A percentile compares a stretch with the other conserved stretches of the same genome.
phyloP scores from a whole-genome alignment of 257 asterid species.

The Penstemon davidsonii region DNA sequence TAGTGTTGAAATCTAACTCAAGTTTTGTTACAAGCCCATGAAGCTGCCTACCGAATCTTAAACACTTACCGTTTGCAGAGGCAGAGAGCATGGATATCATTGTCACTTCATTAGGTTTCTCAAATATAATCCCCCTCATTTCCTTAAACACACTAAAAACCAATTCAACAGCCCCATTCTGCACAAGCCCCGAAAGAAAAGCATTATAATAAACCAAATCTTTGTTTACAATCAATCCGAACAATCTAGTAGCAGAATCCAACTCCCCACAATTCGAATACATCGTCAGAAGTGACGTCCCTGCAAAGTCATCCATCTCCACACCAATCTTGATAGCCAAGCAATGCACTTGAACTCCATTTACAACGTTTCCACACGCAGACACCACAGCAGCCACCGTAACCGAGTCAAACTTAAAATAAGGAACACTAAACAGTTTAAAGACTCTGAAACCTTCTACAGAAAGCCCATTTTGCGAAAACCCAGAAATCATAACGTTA shows the following conservation, averaged over 20 bases:
- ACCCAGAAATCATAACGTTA: slow-evolving; percentile 76
- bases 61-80: slow-evolving; percentile 53
- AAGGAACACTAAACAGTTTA: slow-evolving; percentile 32
- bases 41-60: slow-evolving; percentile 68
- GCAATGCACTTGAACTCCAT: slow-evolving; percentile 68
- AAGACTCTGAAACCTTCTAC: slow-evolving; percentile 48
- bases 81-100: slow-evolving; percentile 67
- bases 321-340: slow-evolving; percentile 76
- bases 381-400: slow-evolving; percentile 62
- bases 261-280: slow-evolving; percentile 54
- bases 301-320: slow-evolving; percentile 54
- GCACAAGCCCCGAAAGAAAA: slow-evolving; percentile 66
- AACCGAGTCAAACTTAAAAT: slow-evolving; percentile 58
- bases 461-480: slow-evolving; percentile 50
- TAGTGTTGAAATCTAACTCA: slow-evolving; percentile 39
- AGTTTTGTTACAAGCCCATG: slow-evolving; percentile 55
- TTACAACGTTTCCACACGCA: slow-evolving; percentile 39
- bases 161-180: slow-evolving; percentile 46
- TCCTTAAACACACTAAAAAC: slow-evolving; percentile 62
- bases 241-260: slow-evolving; percentile 57
- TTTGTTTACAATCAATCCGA: slow-evolving; percentile 44
- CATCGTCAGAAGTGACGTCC: slow-evolving; percentile 72
- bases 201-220: slow-evolving; percentile 75
- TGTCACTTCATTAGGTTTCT: slow-evolving; percentile 53
- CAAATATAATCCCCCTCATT: slow-evolving; percentile 46